Percentiles rank a stretch among this genome's conserved stretches.
Conservation (phyloP, 805 yeast genomes). For the Barnettozyma sucrosica region DNA sequence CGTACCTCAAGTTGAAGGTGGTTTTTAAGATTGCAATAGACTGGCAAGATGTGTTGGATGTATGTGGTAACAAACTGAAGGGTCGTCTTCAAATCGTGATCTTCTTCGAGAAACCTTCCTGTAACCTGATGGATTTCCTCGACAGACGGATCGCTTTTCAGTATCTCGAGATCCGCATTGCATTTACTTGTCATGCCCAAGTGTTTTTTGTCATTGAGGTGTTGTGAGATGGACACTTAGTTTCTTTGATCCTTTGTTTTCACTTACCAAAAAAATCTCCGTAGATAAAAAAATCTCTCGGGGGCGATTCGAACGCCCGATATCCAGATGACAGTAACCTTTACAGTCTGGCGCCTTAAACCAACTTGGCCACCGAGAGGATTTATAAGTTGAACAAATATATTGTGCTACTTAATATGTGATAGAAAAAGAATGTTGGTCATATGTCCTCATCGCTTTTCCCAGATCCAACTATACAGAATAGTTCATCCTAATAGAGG, state of each 20-base stretch:
- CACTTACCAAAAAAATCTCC: no score
- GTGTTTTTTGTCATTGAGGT: not conserved
- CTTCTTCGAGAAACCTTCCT: not conserved
- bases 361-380: constrained; percentile 23
- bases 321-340: constrained; percentile 17
- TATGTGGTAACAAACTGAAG: constrained; percentile 16
- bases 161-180: constrained; percentile 3
- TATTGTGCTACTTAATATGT: not conserved
- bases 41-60: constrained; percentile 20
- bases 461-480: no score
- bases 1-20: constrained; percentile 12
- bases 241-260: no score
- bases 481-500: no score
- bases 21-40: constrained; percentile 17
- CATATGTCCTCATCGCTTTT: no score
- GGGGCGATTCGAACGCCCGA: constrained; percentile 23
- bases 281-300: constrained; percentile 17
- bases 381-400: not conserved
- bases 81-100: constrained; percentile 9
- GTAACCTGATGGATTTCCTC: constrained; percentile 14
- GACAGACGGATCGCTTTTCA: constrained; percentile 13
- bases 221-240: not conserved
- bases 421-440: no score
- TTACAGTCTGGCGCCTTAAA: constrained; percentile 22
- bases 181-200: not conserved